Base-by-base conservation (phyloP, 306 rosid genomes). In the Begonia loranthoides region DNA sequence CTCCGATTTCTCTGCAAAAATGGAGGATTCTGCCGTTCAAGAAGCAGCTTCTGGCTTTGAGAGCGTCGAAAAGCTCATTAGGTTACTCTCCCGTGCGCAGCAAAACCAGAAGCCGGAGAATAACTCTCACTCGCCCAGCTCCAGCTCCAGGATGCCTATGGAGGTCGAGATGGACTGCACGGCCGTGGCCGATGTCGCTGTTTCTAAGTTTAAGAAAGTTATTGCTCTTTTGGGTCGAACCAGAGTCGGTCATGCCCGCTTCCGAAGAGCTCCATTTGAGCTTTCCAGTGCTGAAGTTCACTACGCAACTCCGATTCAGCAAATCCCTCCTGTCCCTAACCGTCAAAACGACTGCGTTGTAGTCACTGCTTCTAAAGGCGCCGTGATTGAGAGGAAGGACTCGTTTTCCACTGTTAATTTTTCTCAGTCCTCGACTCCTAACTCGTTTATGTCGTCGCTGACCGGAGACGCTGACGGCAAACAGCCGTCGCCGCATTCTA, bases 231-330 rank as follows among this genome's bases (percentile, higher is more conserved):
- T 88, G 12, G 94, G 87, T 58, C 87, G 80, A 40, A 73, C 87
- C 47, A 67, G 93, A 24, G 82, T 86, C 15, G 97, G 97, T 10
- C 97, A 84, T 36, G 95, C 97, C 41, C 89, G 97, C 1, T 89
- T 89, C 64, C 63, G 95, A 43, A 58, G 95, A 52, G 94, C 81
- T 15, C 97, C 95, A 17, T 48, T 58, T 15, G 62, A 43, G 7
- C 19, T 48, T 15, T 16, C 51, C 13, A 10, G 12, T 9, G 4
- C 54, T 5, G 13, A 48, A 1, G 10, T 58, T 13, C 62, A 61
- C 66, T 21, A 84, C 54, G 54, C 95, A 1, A 81, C 79, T 12
- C 93, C 97, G 57, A 66, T 88, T 46, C 95, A 84, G 76, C 97
- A 84, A 77, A 84, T 88, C 75, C 93, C 93, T 0, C 76, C 87